phyloP scores from a whole-genome alignment of 306 rosid genomes.

The Dalbergia oliveri region DNA sequence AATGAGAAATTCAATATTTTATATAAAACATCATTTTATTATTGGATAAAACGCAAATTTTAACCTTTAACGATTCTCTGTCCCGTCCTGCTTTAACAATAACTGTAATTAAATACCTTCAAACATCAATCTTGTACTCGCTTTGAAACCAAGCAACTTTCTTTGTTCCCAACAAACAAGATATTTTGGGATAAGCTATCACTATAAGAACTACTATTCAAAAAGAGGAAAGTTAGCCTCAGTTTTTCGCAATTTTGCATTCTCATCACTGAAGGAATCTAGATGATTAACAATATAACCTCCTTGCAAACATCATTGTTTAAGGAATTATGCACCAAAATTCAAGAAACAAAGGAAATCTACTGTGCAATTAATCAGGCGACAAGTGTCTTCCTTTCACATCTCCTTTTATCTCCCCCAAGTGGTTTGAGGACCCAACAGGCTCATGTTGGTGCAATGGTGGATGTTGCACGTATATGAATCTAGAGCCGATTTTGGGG shows the following conservation, averaged over 20 bases:
- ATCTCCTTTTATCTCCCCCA: conserved; percentile 42
- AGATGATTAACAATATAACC: conserved; percentile 16
- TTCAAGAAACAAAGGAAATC: conserved; percentile 10
- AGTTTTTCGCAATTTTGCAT: not conserved
- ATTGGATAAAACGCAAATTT: no score
- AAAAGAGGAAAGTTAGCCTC: not conserved
- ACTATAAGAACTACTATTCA: not conserved
- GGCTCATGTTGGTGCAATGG: conserved; percentile 65
- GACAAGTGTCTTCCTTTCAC: conserved; percentile 44
- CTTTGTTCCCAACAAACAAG: not conserved
- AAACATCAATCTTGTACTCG: conserved; percentile 36
- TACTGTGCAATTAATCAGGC: not conserved
- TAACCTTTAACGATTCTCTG: not conserved
- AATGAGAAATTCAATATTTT: no score
- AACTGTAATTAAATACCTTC: conserved; percentile 8
- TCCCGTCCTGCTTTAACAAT: not conserved
- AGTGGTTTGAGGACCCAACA: conserved; percentile 59
- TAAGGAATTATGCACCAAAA: conserved; percentile 29
- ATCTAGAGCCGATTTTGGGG: conserved; percentile 58
- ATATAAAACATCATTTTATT: no score
- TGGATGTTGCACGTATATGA: conserved; percentile 60
- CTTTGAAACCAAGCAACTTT: conserved; percentile 47
- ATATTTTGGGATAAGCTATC: conserved; percentile 32
- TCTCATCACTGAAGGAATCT: not conserved
- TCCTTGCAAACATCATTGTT: not conserved